Percentiles rank a stretch among this genome's conserved stretches.
phyloP scores from a whole-genome alignment of 257 asterid species.

The Ballota nigra region DNA sequence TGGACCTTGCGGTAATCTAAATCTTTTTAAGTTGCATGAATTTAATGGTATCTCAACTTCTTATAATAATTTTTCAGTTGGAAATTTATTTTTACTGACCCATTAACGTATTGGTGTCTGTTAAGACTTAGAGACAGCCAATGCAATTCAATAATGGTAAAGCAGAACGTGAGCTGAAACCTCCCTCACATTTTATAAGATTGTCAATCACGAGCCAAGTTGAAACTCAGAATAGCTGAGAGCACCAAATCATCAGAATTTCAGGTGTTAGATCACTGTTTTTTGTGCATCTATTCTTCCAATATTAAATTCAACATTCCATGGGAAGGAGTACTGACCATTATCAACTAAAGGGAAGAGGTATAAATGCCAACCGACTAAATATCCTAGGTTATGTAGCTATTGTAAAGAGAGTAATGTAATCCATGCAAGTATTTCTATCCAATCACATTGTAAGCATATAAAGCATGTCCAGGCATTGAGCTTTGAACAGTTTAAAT shows the following conservation, averaged over 20 bases:
- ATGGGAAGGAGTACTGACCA: not conserved
- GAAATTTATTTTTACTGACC: not conserved
- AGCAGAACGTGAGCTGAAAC: not conserved
- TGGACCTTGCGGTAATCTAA: not conserved
- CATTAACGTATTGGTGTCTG: not conserved
- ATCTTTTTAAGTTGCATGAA: not conserved
- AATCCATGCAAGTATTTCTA: slow-evolving; percentile 4
- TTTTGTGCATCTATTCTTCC: not conserved
- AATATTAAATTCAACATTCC: not conserved
- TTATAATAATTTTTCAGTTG: not conserved
- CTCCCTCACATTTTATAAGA: not conserved
- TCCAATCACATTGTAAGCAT: not conserved
- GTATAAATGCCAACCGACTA: not conserved
- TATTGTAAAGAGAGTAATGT: not conserved
- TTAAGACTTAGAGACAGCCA: not conserved
- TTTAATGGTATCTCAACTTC: not conserved
- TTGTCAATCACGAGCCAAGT: not conserved
- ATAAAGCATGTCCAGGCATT: not conserved
- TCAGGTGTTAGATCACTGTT: not conserved
- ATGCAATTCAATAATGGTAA: not conserved
- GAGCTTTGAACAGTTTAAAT: not conserved
- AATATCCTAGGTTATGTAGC: not conserved
- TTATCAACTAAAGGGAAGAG: not conserved
- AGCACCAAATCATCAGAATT: not conserved
- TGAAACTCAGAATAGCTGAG: not conserved